These are phyloP conservation scores for Metschnikowia cubensis DNA, from an alignment of 805 yeast species.

Conservation along the genomic window DNA sequence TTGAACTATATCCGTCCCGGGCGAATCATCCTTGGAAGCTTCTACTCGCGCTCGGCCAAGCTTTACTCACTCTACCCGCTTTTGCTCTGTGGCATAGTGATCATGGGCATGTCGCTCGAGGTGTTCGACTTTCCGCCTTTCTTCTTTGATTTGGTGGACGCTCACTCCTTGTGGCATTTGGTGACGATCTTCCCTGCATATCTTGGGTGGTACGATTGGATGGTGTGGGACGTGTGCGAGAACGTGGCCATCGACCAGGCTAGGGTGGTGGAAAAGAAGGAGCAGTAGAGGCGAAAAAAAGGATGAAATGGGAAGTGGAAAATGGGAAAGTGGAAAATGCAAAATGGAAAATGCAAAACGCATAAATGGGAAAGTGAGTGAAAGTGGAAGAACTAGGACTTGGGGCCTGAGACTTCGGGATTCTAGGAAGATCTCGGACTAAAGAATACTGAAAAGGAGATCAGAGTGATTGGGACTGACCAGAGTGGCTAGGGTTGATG, in stretches of 20 bases:
- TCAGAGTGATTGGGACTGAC: no score
- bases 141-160: conserved; percentile 17
- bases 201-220: conserved; percentile 44
- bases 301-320: no score
- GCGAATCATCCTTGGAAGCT: conserved; percentile 27
- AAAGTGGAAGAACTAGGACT: no score
- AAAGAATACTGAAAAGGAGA: no score
- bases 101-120: conserved; percentile 83
- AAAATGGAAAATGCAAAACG: no score
- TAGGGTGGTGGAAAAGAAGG: conserved; percentile 7
- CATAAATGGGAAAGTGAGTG: no score
- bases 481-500: no score
- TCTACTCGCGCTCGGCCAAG: conserved; percentile 34
- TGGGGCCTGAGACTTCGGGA: no score
- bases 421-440: no score
- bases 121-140: conserved; percentile 69
- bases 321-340: no score
- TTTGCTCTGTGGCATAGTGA: conserved; percentile 39
- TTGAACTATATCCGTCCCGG: conserved; percentile 23
- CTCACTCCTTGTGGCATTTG: conserved; percentile 21
- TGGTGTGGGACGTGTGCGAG: conserved; percentile 40
- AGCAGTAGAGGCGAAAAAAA: background rate
- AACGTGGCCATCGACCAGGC: conserved; percentile 20
- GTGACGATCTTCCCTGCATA: conserved; percentile 36
- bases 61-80: conserved; percentile 39